phyloP scores from a whole-genome alignment of 2,329 filamentous ascomycete species.

The Chlorencoelia australis region DNA sequence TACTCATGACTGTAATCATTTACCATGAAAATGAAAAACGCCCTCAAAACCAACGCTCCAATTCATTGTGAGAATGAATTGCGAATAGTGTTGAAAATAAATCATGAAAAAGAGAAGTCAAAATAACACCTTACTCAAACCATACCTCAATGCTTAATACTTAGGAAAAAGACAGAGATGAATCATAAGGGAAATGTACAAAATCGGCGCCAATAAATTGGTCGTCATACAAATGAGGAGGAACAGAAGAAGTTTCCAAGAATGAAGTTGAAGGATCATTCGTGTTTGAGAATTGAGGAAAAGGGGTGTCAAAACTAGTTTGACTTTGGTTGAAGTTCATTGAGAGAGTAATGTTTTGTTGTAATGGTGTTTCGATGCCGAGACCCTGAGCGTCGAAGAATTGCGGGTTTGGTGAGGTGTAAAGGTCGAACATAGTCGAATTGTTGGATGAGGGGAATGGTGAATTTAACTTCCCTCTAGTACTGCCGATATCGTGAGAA shows the following conservation, averaged over 20 bases:
- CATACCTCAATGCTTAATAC: conserved; percentile 8
- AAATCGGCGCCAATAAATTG: conserved; percentile 12
- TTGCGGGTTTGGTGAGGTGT: conserved; percentile 8
- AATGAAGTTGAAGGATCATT: conserved; percentile 16
- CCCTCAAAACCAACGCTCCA: too few species aligned
- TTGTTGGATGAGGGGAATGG: conserved; percentile 3
- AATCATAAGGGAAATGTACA: conserved; percentile 15
- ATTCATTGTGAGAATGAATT: conserved; percentile 7
- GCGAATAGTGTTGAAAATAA: conserved; percentile 1
- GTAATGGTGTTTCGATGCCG: conserved; percentile 12
- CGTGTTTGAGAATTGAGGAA: conserved; percentile 6
- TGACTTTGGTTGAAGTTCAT: conserved; percentile 17
- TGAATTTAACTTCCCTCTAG: conserved; percentile 15
- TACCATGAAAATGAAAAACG: too few species aligned
- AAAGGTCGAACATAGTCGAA: conserved; percentile 8
- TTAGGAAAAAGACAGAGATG: conserved; percentile 5
- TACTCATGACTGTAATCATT: too few species aligned
- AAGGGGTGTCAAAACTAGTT: conserved; percentile 15
- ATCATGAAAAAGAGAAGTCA: conserved; percentile 2
- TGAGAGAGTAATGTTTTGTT: conserved; percentile 17
- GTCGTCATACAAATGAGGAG: conserved; percentile 14
- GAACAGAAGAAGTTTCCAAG: conserved; percentile 13
- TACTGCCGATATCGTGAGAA: conserved; percentile 15
- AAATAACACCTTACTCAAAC: conserved; percentile 11
- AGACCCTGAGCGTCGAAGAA: conserved; percentile 12